Percentiles rank a stretch among this genome's conserved stretches.
Evolutionary conservation across 768 basidiomycete genomes (phyloP).

Genomic region (Plicaturopsis crispa): DNA sequence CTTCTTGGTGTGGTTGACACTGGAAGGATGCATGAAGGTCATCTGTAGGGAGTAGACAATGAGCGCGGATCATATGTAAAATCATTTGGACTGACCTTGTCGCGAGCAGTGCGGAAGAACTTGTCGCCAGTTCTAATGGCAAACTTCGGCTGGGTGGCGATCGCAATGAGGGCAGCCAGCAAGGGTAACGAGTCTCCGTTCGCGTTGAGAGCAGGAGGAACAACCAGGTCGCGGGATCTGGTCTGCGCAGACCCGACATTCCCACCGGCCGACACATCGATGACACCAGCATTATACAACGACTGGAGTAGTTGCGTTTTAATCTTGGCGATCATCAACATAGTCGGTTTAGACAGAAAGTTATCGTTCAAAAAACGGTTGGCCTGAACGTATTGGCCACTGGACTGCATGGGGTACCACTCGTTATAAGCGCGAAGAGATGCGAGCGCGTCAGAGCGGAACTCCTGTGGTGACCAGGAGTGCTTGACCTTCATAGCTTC

Average conservation of each 20-base stretch:
- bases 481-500: constrained; percentile 69
- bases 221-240: constrained; percentile 26
- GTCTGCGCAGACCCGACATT: constrained; percentile 22
- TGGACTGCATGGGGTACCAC: constrained; percentile 69
- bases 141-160: constrained; percentile 87
- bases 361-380: constrained; percentile 78
- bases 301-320: constrained; percentile 71
- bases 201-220: constrained; percentile 62
- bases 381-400: constrained; percentile 55
- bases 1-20: constrained; percentile 73
- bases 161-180: constrained; percentile 75
- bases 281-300: constrained; percentile 72
- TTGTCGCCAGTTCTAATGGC: constrained; percentile 68
- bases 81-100: constrained; percentile 53
- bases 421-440: constrained; percentile 72
- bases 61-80: constrained; percentile 3
- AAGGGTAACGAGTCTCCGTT: constrained; percentile 73
- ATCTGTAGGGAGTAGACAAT: constrained; percentile 30
- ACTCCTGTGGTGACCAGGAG: constrained; percentile 72
- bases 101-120: constrained; percentile 65
- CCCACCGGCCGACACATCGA: constrained; percentile 74
- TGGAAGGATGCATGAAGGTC: constrained; percentile 77
- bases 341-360: constrained; percentile 81
- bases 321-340: constrained; percentile 75
- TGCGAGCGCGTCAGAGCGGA: constrained; percentile 79